Conservation (phyloP, 345 rosid species). For the Euphorbia lathyris region DNA sequence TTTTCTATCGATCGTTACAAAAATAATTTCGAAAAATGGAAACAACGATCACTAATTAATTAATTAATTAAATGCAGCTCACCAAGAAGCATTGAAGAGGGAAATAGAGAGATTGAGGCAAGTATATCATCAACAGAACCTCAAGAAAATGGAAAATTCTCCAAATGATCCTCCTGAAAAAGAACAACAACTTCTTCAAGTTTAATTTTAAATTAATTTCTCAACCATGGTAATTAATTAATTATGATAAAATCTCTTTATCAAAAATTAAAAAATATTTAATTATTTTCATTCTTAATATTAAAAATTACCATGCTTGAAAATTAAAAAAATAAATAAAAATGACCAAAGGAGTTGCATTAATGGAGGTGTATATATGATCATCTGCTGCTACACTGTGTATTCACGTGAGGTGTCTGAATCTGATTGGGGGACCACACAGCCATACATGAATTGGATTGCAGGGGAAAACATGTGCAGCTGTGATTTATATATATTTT, state of each 20-base stretch:
- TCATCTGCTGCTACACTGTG: slow-evolving; percentile 37
- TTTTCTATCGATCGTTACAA: no score
- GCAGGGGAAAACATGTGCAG: slow-evolving; percentile 34
- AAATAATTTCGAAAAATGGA: no score
- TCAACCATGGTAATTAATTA: slow-evolving; percentile 3
- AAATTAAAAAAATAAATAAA: neutral
- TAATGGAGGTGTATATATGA: slow-evolving; percentile 11
- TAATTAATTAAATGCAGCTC: slow-evolving; percentile 22
- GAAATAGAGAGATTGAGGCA: slow-evolving; percentile 36
- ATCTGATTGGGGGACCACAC: slow-evolving; percentile 40
- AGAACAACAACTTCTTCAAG: slow-evolving; percentile 27
- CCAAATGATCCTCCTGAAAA: slow-evolving; percentile 10
- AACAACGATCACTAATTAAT: no score
- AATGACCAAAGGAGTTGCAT: slow-evolving; percentile 13
- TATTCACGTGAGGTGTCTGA: slow-evolving; percentile 57
- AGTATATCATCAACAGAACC: slow-evolving; percentile 27
- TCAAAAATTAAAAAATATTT: neutral
- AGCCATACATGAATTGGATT: slow-evolving; percentile 38
- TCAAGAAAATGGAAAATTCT: slow-evolving; percentile 17
- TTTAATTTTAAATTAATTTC: slow-evolving; percentile 17
- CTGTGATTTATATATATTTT: slow-evolving; percentile 2
- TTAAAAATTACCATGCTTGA: neutral
- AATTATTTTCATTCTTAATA: neutral
- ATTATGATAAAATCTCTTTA: slow-evolving; percentile 11
- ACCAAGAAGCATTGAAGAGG: slow-evolving; percentile 36